Percentiles rank a stretch among this genome's conserved stretches.
Evolutionary conservation across 352 stramenopile genomes (phyloP).

Genomic region (Phytophthora cryptogea): DNA sequence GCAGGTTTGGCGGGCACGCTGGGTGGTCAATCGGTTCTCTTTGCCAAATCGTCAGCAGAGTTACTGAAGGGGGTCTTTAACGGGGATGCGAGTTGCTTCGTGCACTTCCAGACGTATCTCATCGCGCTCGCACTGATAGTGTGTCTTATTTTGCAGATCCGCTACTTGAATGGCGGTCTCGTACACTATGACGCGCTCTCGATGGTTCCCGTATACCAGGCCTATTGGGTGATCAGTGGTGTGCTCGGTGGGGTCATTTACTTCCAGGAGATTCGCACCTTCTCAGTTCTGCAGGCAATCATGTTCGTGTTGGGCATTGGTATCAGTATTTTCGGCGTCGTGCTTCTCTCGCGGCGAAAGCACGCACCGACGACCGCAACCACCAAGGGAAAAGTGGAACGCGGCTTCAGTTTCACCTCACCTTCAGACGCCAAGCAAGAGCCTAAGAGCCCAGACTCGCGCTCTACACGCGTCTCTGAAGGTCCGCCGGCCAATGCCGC

Average conservation of each 20-base stretch:
- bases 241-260: conserved; percentile 91
- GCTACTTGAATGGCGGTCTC: conserved; percentile 81
- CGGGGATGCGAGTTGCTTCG: conserved; percentile 58
- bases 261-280: conserved; percentile 89
- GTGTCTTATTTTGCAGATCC: conserved; percentile 75
- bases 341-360: conserved; percentile 79
- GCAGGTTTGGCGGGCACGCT: conserved; percentile 77
- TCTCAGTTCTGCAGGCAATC: conserved; percentile 69
- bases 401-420: conserved; percentile 72
- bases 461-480: conserved; percentile 19
- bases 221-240: conserved; percentile 90
- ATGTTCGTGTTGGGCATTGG: conserved; percentile 88
- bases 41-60: conserved; percentile 85
- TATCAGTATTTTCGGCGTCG: conserved; percentile 84
- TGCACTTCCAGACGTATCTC: conserved; percentile 68
- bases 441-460: conserved; percentile 19
- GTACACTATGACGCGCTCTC: conserved; percentile 82
- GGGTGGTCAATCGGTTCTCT: conserved; percentile 82
- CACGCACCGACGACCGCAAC: conserved; percentile 33
- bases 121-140: conserved; percentile 62
- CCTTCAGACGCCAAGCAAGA: conserved; percentile 17
- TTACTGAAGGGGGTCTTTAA: conserved; percentile 74
- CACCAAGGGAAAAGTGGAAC: conserved; percentile 63
- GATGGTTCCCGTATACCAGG: conserved; percentile 86
- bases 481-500: conserved; percentile 3